Conservation (phyloP, 129 eudicot genomes). For the Gnaphalium uliginosum region DNA sequence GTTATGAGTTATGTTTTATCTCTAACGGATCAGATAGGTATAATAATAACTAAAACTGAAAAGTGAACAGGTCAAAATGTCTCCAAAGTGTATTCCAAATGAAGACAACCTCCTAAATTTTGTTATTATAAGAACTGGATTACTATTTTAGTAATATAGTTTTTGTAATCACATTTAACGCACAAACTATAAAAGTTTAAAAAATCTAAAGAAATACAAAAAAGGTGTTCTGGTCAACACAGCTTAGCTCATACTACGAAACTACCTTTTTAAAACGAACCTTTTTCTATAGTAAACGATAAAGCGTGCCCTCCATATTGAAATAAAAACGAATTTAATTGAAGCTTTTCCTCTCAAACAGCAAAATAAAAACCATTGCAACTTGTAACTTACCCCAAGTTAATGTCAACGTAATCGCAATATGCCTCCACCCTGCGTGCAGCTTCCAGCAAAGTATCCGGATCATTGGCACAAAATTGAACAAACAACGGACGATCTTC, state of each 20-base stretch:
- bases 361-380: too few species aligned
- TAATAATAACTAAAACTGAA: background rate
- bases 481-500: slow-evolving; percentile 93
- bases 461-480: slow-evolving; percentile 93
- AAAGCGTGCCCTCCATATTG: too few species aligned
- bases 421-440: slow-evolving; percentile 75
- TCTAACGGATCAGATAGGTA: background rate
- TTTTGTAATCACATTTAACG: background rate
- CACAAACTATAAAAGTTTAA: too few species aligned
- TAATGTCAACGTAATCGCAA: slow-evolving; percentile 90
- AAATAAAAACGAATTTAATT: too few species aligned
- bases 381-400: slow-evolving; percentile 76
- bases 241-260: too few species aligned
- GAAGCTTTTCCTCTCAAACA: too few species aligned
- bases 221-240: too few species aligned
- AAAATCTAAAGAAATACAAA: too few species aligned
- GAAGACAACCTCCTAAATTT: background rate
- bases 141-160: background rate
- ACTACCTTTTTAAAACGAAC: too few species aligned
- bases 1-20: too few species aligned
- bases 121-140: background rate
- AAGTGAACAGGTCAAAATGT: background rate
- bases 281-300: too few species aligned
- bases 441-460: slow-evolving; percentile 75
- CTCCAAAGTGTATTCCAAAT: background rate